phyloP scores from a whole-genome alignment of 2,329 filamentous ascomycete genomes.

The Phoma sp. region DNA sequence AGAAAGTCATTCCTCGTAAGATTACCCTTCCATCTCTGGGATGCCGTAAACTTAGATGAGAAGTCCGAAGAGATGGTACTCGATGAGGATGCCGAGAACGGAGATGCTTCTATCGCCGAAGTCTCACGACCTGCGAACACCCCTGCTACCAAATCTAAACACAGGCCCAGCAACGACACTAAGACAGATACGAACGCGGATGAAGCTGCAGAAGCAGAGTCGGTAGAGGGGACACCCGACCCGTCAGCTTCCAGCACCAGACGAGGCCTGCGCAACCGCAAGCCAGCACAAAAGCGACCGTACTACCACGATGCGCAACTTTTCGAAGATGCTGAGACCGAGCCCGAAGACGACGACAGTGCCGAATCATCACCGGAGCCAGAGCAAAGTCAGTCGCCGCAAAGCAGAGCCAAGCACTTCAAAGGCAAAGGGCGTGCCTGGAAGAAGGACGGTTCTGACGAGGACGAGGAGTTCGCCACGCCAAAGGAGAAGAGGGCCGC shows the following conservation, averaged over 20 bases:
- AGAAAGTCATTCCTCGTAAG: slow-evolving; percentile 36
- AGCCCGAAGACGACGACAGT: slow-evolving; percentile 5
- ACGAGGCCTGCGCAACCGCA: slow-evolving; percentile 43
- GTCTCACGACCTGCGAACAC: slow-evolving; percentile 15
- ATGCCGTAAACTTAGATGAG: slow-evolving; percentile 7
- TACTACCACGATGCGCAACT: slow-evolving; percentile 45
- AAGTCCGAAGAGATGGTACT: slow-evolving; percentile 31
- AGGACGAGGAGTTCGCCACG: slow-evolving; percentile 38
- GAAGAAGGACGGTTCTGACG: slow-evolving; percentile 43
- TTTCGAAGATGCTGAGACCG: slow-evolving; percentile 32
- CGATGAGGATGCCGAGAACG: slow-evolving; percentile 20
- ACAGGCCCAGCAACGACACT: background rate
- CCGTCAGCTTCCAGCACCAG: slow-evolving; percentile 32
- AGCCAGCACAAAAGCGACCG: slow-evolving; percentile 45
- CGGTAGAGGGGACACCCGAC: slow-evolving; percentile 33
- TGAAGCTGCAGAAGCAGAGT: slow-evolving; percentile 13
- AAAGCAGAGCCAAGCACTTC: slow-evolving; percentile 32
- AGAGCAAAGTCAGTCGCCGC: too few relatives aligned
- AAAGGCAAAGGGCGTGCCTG: slow-evolving; percentile 44
- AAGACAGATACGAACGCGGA: background rate
- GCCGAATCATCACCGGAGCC: slow-evolving; percentile 8
- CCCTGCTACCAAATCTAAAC: slow-evolving; percentile 14
- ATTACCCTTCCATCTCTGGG: slow-evolving; percentile 8
- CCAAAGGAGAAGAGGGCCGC: slow-evolving; percentile 27
- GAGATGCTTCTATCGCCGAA: slow-evolving; percentile 16